A percentile compares a stretch with the other conserved stretches of the same genome.
These are phyloP conservation scores for Pelargonium australe DNA, from an alignment of 441 rosid genomes.

Conservation along the genomic window DNA sequence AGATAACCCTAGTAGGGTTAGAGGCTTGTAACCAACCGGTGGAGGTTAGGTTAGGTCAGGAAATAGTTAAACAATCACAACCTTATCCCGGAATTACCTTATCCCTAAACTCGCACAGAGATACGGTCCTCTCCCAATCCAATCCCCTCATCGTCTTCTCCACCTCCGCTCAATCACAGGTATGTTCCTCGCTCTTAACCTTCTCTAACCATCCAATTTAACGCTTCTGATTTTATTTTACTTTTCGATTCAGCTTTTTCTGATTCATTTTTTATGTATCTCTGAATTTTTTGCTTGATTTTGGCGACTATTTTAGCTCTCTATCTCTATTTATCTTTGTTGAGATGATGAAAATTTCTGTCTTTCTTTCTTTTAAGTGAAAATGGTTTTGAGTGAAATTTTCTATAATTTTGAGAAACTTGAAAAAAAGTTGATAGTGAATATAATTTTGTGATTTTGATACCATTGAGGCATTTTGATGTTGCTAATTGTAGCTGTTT, in stretches of 20 bases:
- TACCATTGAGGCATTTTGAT: not conserved
- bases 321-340: not conserved
- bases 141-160: constrained; percentile 2
- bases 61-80: not conserved
- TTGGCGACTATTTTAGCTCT: not conserved
- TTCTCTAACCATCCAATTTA: too few relatives aligned
- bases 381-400: too few relatives aligned
- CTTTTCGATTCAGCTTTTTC: too few relatives aligned
- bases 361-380: too few relatives aligned
- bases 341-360: too few relatives aligned
- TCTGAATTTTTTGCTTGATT: not conserved
- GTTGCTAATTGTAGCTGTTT: not conserved
- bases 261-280: not conserved
- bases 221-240: too few relatives aligned
- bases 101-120: not conserved
- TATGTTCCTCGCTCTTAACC: not conserved
- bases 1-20: constrained; percentile 6
- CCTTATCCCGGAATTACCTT: constrained; percentile 8
- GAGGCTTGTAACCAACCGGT: constrained; percentile 1
- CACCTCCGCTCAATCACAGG: not conserved
- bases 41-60: not conserved
- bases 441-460: too few relatives aligned
- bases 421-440: not conserved
- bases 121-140: constrained; percentile 3
- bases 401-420: not conserved